These are phyloP conservation scores for Fragilariopsis cylindrus DNA, from an alignment of 108 stramenopile species.

Conservation along the genomic window DNA sequence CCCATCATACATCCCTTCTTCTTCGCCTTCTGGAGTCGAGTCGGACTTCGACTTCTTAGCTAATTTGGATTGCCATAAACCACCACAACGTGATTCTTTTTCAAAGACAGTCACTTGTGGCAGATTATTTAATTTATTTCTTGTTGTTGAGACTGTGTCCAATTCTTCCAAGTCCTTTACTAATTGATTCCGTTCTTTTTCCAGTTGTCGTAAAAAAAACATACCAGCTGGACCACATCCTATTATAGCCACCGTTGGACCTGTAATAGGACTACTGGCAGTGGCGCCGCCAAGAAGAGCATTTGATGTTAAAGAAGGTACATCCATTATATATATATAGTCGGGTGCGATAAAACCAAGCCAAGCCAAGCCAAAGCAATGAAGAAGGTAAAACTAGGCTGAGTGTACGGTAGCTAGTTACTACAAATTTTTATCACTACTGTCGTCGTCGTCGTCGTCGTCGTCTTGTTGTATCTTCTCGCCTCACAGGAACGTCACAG, in stretches of 20 bases:
- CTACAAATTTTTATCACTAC: too few relatives aligned
- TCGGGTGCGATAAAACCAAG: too few relatives aligned
- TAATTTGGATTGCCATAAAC: slow-evolving; percentile 34
- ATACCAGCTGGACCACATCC: slow-evolving; percentile 52
- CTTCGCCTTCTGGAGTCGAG: not conserved
- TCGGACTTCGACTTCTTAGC: not conserved
- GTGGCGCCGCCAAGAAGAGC: too few relatives aligned
- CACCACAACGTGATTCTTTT: slow-evolving; percentile 28
- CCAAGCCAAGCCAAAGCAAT: too few relatives aligned
- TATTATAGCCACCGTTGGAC: slow-evolving; percentile 11
- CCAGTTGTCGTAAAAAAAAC: slow-evolving; percentile 44
- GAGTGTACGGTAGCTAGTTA: too few relatives aligned
- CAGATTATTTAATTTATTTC: not conserved
- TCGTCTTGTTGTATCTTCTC: too few relatives aligned
- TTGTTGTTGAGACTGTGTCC: not conserved
- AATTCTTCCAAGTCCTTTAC: not conserved
- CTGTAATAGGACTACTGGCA: too few relatives aligned
- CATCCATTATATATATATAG: too few relatives aligned
- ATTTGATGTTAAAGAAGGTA: too few relatives aligned
- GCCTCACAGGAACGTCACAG: too few relatives aligned
- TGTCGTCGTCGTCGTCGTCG: too few relatives aligned
- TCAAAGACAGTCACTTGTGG: slow-evolving; percentile 36
- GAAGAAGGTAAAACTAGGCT: too few relatives aligned
- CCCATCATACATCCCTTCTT: slow-evolving; percentile 36
- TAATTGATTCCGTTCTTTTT: slow-evolving; percentile 19